Conservation (phyloP, 495 filamentous ascomycete species). For the Xylaria castorea region DNA sequence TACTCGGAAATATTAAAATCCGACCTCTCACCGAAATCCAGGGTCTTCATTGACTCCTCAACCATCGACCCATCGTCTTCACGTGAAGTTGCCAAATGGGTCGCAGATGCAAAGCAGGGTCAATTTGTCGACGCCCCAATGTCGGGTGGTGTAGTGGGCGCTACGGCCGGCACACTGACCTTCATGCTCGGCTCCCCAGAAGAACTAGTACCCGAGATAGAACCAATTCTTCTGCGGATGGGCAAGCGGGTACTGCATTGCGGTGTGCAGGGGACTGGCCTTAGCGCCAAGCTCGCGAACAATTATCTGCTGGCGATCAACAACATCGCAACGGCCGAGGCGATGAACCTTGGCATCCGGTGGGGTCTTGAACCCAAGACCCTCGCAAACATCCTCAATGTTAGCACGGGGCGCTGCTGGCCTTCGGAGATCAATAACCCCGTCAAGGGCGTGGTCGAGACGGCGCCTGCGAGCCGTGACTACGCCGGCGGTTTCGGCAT, state of each 20-base stretch:
- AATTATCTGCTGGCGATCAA: constrained; percentile 92
- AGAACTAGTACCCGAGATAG: constrained; percentile 63
- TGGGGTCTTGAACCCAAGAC: constrained; percentile 84
- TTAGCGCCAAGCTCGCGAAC: constrained; percentile 89
- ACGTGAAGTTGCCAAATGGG: constrained; percentile 66
- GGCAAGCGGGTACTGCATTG: constrained; percentile 82
- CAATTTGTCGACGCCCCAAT: constrained; percentile 82
- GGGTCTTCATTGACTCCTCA: constrained; percentile 81
- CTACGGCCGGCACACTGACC: constrained; percentile 73
- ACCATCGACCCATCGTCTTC: constrained; percentile 86
- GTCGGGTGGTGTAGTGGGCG: constrained; percentile 86
- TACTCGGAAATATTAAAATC: constrained; percentile 67
- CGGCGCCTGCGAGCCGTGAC: constrained; percentile 72
- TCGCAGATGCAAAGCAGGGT: constrained; percentile 60
- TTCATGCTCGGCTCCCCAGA: constrained; percentile 85
- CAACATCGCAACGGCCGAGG: constrained; percentile 91
- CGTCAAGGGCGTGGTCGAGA: constrained; percentile 80
- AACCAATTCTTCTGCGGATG: constrained; percentile 74
- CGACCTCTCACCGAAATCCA: constrained; percentile 54
- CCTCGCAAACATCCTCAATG: constrained; percentile 81
- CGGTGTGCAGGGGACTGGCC: constrained; percentile 77
- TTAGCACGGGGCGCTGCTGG: constrained; percentile 88
- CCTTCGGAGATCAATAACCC: constrained; percentile 93
- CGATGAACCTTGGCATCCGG: constrained; percentile 87
- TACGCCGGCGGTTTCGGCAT: constrained; percentile 87